Conservation (phyloP, 139 green algal species). For the Yamagishiella unicocca region DNA sequence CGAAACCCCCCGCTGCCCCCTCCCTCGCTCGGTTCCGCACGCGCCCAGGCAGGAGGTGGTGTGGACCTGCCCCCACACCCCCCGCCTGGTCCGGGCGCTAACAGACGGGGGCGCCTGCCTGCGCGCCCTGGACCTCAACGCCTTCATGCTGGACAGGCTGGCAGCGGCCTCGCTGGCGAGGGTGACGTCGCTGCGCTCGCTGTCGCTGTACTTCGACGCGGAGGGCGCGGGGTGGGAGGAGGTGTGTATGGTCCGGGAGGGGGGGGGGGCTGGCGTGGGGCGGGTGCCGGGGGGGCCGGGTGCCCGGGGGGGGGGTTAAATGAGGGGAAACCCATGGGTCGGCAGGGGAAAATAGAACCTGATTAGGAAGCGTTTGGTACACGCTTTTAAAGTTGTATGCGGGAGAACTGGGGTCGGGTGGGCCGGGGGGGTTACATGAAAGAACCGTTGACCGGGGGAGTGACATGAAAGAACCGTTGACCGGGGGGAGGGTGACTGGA, state of each 20-base stretch:
- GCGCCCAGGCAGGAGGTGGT: conserved; percentile 36
- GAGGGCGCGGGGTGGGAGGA: conserved; percentile 27
- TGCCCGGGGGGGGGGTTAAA: too few relatives aligned
- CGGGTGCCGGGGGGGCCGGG: background rate
- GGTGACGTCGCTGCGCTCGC: background rate
- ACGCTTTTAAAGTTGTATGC: too few relatives aligned
- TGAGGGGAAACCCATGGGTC: too few relatives aligned
- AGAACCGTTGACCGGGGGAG: too few relatives aligned
- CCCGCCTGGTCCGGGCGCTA: conserved; percentile 29
- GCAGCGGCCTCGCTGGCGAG: background rate
- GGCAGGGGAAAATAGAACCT: too few relatives aligned
- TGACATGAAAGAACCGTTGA: too few relatives aligned
- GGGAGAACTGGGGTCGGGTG: too few relatives aligned
- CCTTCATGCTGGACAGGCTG: conserved; percentile 1
- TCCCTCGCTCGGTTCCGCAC: background rate
- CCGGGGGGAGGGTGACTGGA: too few relatives aligned
- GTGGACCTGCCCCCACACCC: conserved; percentile 25
- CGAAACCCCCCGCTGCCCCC: too few relatives aligned
- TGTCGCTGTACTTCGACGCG: conserved; percentile 42
- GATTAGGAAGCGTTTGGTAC: too few relatives aligned
- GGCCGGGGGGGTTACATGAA: too few relatives aligned
- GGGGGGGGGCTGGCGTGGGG: background rate
- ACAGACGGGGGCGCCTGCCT: background rate
- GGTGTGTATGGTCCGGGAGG: too few relatives aligned
- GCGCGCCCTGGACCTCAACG: conserved; percentile 25